Percentiles rank a stretch among this genome's conserved stretches.
These are phyloP conservation scores for Podospora didyma DNA, from an alignment of 495 filamentous ascomycete species.

Conservation along the genomic window DNA sequence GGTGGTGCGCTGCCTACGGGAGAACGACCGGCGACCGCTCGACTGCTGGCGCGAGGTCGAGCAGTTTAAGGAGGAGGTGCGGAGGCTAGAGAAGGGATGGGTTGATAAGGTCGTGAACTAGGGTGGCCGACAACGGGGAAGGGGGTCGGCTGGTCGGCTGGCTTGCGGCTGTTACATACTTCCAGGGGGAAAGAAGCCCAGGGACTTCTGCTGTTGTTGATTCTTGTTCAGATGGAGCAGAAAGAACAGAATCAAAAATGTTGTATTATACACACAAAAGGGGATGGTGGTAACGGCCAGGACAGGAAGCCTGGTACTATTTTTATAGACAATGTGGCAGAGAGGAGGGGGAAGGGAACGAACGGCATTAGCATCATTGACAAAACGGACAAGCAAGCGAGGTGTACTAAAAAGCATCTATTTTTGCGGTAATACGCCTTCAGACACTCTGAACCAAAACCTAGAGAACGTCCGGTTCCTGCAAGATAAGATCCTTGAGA, in stretches of 20 bases:
- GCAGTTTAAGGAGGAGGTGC: constrained; percentile 81
- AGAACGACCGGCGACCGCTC: constrained; percentile 84
- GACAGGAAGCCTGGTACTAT: no score
- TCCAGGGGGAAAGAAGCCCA: no score
- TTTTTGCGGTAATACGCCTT: no score
- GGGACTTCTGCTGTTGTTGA: background rate
- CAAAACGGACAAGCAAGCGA: no score
- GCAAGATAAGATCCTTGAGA: constrained; percentile 7
- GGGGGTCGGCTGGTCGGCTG: background rate
- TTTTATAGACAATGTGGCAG: background rate
- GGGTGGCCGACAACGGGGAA: background rate
- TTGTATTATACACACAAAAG: background rate
- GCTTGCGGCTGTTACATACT: no score
- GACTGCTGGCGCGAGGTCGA: constrained; percentile 96
- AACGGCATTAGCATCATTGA: no score
- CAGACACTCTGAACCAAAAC: no score
- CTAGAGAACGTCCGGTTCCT: constrained; percentile 12
- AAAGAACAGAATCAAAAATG: no score
- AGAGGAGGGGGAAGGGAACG: no score
- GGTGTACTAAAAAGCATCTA: no score
- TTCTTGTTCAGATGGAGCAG: constrained; percentile 3
- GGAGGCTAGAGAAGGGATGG: constrained; percentile 78
- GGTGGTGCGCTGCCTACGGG: constrained; percentile 76
- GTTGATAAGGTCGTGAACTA: constrained; percentile 72
- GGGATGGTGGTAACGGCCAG: background rate